Conservation (phyloP, 2,329 filamentous ascomycete genomes). For the Alternaria consortialis region DNA sequence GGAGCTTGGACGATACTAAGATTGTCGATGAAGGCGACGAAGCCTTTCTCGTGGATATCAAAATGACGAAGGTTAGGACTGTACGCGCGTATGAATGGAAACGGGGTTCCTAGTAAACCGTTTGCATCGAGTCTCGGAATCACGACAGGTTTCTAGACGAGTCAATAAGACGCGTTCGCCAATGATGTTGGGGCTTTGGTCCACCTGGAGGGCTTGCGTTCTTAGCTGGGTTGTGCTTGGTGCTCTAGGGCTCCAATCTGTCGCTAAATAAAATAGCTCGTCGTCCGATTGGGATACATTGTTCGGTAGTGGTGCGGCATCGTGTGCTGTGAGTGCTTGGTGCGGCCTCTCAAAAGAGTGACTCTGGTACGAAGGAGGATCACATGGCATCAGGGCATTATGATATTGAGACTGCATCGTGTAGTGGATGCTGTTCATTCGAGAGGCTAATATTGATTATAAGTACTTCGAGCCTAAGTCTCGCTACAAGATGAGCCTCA, state of each 20-base stretch:
- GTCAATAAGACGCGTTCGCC: not conserved
- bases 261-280: not conserved
- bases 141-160: not conserved
- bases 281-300: not conserved
- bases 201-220: not conserved
- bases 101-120: not conserved
- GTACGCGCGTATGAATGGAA: not conserved
- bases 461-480: not conserved
- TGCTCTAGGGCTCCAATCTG: not conserved
- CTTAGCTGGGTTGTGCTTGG: not conserved
- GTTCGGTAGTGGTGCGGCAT: not conserved
- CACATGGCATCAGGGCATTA: not conserved
- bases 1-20: not conserved
- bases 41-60: not conserved
- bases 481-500: not conserved
- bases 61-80: not conserved
- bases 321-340: not conserved
- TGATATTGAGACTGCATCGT: not conserved
- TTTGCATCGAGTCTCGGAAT: not conserved
- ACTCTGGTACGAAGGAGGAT: not conserved
- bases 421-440: not conserved
- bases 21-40: not conserved
- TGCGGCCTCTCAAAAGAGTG: not conserved
- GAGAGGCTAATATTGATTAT: not conserved
- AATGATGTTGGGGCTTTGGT: not conserved